A percentile compares a stretch with the other conserved stretches of the same genome.
Conservation (phyloP, 176 grass and related monocot genomes). For the Rhynchospora tenuis region DNA sequence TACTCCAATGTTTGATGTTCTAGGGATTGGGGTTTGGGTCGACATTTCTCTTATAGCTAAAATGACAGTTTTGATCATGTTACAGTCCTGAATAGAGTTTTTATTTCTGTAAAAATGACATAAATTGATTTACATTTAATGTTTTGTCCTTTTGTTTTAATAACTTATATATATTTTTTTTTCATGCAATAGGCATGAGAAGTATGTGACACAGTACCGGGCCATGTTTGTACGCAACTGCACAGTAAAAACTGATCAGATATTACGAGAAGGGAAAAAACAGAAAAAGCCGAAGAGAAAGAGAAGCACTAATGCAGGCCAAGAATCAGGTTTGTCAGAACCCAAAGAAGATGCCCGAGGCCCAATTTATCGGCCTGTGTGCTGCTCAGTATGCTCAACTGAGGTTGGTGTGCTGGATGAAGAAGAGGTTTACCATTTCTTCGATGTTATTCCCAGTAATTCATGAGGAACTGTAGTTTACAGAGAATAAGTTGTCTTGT, state of each 20-base stretch:
- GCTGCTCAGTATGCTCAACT: slow-evolving; percentile 79
- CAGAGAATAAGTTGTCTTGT: neutral
- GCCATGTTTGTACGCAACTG: slow-evolving; percentile 89
- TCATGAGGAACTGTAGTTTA: slow-evolving; percentile 25
- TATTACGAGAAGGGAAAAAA: slow-evolving; percentile 51
- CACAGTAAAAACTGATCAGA: slow-evolving; percentile 70
- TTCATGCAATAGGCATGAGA: slow-evolving; percentile 61
- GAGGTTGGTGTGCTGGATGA: slow-evolving; percentile 80
- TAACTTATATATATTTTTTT: neutral
- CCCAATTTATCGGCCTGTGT: slow-evolving; percentile 50
- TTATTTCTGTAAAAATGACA: neutral
- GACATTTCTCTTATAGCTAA: neutral
- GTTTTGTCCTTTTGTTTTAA: neutral
- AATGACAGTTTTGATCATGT: neutral
- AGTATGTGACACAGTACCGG: slow-evolving; percentile 81
- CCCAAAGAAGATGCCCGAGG: slow-evolving; percentile 21
- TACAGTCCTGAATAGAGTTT: neutral
- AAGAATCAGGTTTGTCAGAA: slow-evolving; percentile 26
- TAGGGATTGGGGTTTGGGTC: neutral
- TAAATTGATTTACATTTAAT: neutral
- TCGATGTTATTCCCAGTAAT: slow-evolving; percentile 90
- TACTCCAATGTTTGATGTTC: neutral
- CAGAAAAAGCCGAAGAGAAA: slow-evolving; percentile 45
- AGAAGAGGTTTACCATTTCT: slow-evolving; percentile 96
- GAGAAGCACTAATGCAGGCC: neutral